A percentile compares a stretch with the other conserved stretches of the same genome.
Conservation (phyloP, 192 early-diverging fungal species). For the Pilaira anomala region DNA sequence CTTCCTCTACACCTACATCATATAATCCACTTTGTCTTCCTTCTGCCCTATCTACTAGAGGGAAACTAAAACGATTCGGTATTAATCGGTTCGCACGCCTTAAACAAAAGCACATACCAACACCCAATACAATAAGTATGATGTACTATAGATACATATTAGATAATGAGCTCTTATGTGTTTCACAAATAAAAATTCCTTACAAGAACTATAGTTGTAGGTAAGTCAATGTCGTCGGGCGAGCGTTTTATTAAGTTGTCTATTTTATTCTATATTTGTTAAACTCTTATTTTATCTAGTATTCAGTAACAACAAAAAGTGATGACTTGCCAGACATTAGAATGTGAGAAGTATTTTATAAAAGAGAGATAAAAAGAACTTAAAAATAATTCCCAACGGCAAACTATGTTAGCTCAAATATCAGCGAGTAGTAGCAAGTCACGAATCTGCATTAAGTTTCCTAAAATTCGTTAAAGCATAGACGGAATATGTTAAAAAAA, state of each 20-base stretch:
- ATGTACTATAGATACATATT: constrained; percentile 10
- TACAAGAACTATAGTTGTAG: constrained; percentile 15
- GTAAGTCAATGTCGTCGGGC: constrained; percentile 18
- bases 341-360: too few relatives aligned
- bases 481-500: too few relatives aligned
- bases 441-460: too few relatives aligned
- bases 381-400: too few relatives aligned
- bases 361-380: too few relatives aligned
- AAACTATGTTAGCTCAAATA: too few relatives aligned
- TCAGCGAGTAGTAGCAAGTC: too few relatives aligned
- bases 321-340: too few relatives aligned
- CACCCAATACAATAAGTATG: constrained; percentile 8
- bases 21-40: not conserved
- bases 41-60: constrained; percentile 7
- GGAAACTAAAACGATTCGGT: constrained; percentile 25
- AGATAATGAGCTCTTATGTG: not conserved
- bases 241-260: not conserved
- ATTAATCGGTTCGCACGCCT: constrained; percentile 22
- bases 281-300: too few relatives aligned
- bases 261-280: too few relatives aligned
- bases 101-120: constrained; percentile 30
- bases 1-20: constrained; percentile 6
- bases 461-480: too few relatives aligned
- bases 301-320: too few relatives aligned
- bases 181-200: not conserved